Evolutionary conservation across 2,329 filamentous ascomycete species (phyloP).

Genomic region (Cladosporium velox): DNA sequence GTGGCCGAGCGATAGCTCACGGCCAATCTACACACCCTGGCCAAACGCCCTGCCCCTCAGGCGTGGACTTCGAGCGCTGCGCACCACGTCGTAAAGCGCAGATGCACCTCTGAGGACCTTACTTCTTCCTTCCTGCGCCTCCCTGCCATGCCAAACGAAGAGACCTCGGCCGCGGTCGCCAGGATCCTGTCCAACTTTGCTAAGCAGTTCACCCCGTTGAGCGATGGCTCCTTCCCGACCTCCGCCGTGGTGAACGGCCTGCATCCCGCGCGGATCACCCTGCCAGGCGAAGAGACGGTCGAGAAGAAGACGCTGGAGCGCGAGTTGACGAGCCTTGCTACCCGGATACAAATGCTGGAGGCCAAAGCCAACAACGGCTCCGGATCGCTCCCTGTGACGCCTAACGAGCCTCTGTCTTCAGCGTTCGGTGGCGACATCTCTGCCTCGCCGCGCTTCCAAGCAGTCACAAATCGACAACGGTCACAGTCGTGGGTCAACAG

Average conservation of each 20-base stretch:
- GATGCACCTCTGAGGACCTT: conserved; percentile 21
- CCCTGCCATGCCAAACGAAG: conserved; percentile 34
- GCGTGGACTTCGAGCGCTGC: conserved; percentile 15
- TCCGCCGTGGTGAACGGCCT: conserved; percentile 54
- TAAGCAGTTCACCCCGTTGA: conserved; percentile 47
- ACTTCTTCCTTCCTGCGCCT: conserved; percentile 17
- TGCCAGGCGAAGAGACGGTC: conserved; percentile 74
- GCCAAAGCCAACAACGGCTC: conserved; percentile 59
- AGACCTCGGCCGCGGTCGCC: conserved; percentile 39
- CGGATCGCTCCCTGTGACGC: conserved; percentile 70
- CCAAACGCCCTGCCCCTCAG: conserved; percentile 20
- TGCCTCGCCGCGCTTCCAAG: conserved; percentile 31
- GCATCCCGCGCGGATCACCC: conserved; percentile 58
- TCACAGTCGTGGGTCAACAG: conserved; percentile 51
- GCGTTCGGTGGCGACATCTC: conserved; percentile 62
- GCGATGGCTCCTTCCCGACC: conserved; percentile 48
- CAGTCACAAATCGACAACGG: conserved; percentile 33
- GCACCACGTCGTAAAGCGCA: conserved; percentile 20
- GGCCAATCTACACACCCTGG: conserved; percentile 19
- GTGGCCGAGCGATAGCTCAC: conserved; percentile 20
- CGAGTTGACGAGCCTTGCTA: conserved; percentile 76
- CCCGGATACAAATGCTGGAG: conserved; percentile 81
- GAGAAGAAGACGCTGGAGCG: conserved; percentile 79
- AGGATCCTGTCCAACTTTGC: conserved; percentile 52
- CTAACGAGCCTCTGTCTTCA: conserved; percentile 64